Base-by-base conservation (phyloP, 768 basidiomycete genomes). In the Tremella fuciformis region DNA sequence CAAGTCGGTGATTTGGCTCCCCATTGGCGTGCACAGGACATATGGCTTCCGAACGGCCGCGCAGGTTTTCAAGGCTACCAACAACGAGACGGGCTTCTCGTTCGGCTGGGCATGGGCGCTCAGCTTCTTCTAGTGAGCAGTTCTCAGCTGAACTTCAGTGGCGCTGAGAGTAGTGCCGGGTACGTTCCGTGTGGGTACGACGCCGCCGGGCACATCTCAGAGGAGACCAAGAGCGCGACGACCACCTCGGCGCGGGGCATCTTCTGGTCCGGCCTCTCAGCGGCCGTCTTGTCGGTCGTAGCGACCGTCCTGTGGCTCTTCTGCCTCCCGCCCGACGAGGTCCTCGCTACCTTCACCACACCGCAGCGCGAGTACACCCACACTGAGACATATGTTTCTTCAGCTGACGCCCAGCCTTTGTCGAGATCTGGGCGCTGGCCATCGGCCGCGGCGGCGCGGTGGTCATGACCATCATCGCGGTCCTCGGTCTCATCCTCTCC, bases 81-180 rank as follows among this genome's bases (percentile, higher is more conserved):
- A 89, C 76, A 93, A 93, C 67, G 91, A 89, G 24, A 92, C 91
- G 0, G 88, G 88, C 0, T 90, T 91, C 2, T 83, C 88, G 19
- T 80, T 87, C 8, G 89, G 83, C 3, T 93, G 91, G 92, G 93
- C 92, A 68, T 94, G 89, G 89, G 82, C 90, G 15, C 77, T 96
- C 39, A 89, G 87, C 3, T 89, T 90, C 89, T 89, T 65, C 42
- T 46, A 51, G 83, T 77, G 2, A 24, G 76, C 21, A 50, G 19
- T 46, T n/a, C 44, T 25, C n/a, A 46, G 13, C 3, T 18, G 42
- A 22, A 8, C n/a, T 40, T 11, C n/a, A 40, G 8, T 4, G 22
- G n/a, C 87, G 0, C 78, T 94, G 79, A 91, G 88, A 2, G 22
- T 22, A 46, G 42, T 22, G 42, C 42, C 16, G 42, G 42, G 22